Base-by-base conservation (phyloP, 495 filamentous ascomycete species). In the Neurospora tetraspora region DNA sequence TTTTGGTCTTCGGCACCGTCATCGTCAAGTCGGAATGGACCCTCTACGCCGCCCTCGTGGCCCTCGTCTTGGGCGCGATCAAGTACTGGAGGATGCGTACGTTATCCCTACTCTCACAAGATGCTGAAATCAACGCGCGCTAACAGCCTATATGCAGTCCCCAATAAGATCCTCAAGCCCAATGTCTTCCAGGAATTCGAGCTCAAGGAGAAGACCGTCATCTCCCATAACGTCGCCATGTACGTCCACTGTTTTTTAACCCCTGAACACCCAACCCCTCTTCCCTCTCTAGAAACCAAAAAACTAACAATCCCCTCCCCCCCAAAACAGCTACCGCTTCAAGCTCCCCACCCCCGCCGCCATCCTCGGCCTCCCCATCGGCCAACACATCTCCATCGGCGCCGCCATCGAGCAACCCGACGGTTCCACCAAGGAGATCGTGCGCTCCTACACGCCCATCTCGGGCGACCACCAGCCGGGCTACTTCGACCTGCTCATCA, bases 211-310 rank as follows among this genome's bases (percentile, higher is more conserved):
- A 97, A 95, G 87, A 98, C 89, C 40, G 87, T 93, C 71, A 90
- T 97, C 82, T 97, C 95, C 27, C 95, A 97, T 88, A 98, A 98
- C 87, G 95, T 97, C 71, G 93, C 94, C 80, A 97, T 99, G 89
- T 92, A 82, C 70, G 87, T n/a, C n/a, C n/a, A n/a, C n/a, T 73
- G 16, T 10, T 43, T 69, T 71, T 34, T n/a, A n/a, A 12, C 39
- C 43, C 23, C 39, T 36, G 16, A 59, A 47, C 68, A 92, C n/a
- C n/a, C n/a, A n/a, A n/a, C n/a, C n/a, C n/a, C n/a, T n/a, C n/a
- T n/a, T n/a, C n/a, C n/a, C n/a, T n/a, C n/a, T n/a, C n/a, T n/a
- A n/a, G n/a, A n/a, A n/a, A n/a, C n/a, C n/a, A n/a, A n/a, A n/a
- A n/a, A 34, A 34, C 27, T 45, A 18, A 23, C 74, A n/a, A n/a